Conservation (phyloP, 768 basidiomycete species). For the Mycena filopes region DNA sequence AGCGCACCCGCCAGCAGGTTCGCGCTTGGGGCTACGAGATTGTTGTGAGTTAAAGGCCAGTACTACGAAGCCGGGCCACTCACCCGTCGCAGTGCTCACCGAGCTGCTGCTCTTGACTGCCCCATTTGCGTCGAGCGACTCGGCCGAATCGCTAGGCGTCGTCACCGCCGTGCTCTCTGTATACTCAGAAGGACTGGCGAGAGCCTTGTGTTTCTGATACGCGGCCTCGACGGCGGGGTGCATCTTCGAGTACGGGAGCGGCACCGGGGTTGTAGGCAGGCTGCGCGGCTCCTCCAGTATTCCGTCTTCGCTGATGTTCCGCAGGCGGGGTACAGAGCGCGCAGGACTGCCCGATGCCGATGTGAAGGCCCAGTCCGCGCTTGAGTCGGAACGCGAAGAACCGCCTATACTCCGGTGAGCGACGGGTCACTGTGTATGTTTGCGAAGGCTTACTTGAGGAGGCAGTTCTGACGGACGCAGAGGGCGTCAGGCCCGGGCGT, state of each 20-base stretch:
- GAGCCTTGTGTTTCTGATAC: background rate
- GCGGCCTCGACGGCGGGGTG: background rate
- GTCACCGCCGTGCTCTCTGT: background rate
- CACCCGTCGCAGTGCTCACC: conserved; percentile 11
- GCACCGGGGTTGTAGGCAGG: conserved; percentile 3
- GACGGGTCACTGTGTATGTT: too few species aligned
- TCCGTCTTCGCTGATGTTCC: conserved; percentile 22
- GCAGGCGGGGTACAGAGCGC: conserved; percentile 5
- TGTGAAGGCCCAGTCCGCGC: conserved; percentile 2
- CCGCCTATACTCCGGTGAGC: conserved; percentile 8
- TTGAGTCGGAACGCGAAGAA: conserved; percentile 26
- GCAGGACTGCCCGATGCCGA: background rate
- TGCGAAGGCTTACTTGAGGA: conserved; percentile 25
- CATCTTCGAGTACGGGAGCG: conserved; percentile 4
- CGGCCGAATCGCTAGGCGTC: conserved; percentile 1
- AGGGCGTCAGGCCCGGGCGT: conserved; percentile 18
- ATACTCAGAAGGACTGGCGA: conserved; percentile 9
- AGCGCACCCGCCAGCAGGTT: conserved; percentile 39
- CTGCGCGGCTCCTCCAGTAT: background rate
- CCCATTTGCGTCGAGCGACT: conserved; percentile 6
- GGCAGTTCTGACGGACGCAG: conserved; percentile 26
- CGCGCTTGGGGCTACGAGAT: conserved; percentile 28
- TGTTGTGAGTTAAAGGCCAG: too few species aligned
- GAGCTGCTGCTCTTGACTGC: conserved; percentile 8
- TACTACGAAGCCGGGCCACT: too few species aligned